A percentile compares a stretch with the other conserved stretches of the same genome.
Evolutionary conservation across 2,329 filamentous ascomycete species (phyloP).

Genomic region (Aphanocladium album): DNA sequence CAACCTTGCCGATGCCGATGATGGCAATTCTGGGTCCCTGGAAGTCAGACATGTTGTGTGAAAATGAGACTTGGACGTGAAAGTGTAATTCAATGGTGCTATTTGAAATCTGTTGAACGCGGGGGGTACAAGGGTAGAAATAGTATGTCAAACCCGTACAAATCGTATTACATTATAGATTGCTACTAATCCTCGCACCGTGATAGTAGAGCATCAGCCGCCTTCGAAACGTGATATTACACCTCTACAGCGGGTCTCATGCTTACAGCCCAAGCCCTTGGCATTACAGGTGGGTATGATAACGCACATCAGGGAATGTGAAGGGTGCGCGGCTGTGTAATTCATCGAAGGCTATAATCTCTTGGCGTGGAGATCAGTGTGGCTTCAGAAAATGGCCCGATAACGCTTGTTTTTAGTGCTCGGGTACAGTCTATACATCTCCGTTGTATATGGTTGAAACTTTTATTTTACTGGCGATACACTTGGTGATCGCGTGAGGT

Average conservation of each 20-base stretch:
- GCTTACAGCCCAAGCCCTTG: slow-evolving; percentile 12
- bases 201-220: neutral
- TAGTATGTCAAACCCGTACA: neutral
- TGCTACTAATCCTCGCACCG: neutral
- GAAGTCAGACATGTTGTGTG: slow-evolving; percentile 13
- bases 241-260: slow-evolving; percentile 7
- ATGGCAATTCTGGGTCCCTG: slow-evolving; percentile 34
- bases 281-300: slow-evolving; percentile 12
- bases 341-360: neutral
- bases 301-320: neutral
- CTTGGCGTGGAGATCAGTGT: slow-evolving; percentile 3
- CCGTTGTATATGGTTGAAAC: neutral
- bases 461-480: too few relatives aligned
- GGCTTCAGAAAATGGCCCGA: neutral
- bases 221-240: slow-evolving; percentile 11
- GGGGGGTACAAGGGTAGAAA: slow-evolving; percentile 11
- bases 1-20: slow-evolving; percentile 46
- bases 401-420: neutral
- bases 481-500: neutral
- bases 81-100: neutral
- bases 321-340: neutral
- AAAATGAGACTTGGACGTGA: neutral
- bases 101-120: neutral
- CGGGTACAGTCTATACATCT: neutral
- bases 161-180: slow-evolving; percentile 9